Evolutionary conservation across 2,329 filamentous ascomycete species (phyloP).

Genomic region (Penicillium polonicum): DNA sequence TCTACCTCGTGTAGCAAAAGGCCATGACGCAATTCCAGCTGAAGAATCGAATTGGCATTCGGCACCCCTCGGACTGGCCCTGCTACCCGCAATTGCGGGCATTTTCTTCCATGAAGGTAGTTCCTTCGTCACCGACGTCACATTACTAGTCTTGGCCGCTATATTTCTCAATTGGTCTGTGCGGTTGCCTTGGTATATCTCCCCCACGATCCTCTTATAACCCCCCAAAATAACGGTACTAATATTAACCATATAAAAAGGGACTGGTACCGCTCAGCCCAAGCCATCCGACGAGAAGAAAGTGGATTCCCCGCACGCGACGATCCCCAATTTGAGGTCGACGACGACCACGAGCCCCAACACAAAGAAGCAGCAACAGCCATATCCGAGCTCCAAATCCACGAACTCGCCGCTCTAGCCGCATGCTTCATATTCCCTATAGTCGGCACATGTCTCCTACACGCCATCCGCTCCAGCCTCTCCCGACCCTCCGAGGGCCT

Average conservation of each 20-base stretch:
- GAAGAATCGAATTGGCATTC: constrained; percentile 72
- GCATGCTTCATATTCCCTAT: constrained; percentile 79
- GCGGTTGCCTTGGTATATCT: constrained; percentile 73
- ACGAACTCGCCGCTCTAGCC: constrained; percentile 72
- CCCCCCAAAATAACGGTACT: background rate
- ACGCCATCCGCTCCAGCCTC: constrained; percentile 75
- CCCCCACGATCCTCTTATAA: too few relatives aligned
- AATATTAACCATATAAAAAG: constrained; percentile 36
- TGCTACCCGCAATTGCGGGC: constrained; percentile 82
- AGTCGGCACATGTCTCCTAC: constrained; percentile 78
- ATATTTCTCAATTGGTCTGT: constrained; percentile 93
- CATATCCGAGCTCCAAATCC: constrained; percentile 64
- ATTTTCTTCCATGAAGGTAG: constrained; percentile 82
- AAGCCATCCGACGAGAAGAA: constrained; percentile 58
- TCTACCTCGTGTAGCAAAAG: constrained; percentile 52
- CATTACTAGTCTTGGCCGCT: constrained; percentile 74
- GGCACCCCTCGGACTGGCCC: constrained; percentile 76
- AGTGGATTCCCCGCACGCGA: constrained; percentile 24
- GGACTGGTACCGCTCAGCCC: constrained; percentile 73
- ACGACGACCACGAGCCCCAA: constrained; percentile 22
- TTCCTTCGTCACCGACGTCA: constrained; percentile 78
- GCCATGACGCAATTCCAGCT: constrained; percentile 23
- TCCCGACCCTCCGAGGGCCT: constrained; percentile 81
- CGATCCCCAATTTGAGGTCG: constrained; percentile 29
- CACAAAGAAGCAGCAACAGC: constrained; percentile 37